Evolutionary conservation across 2,329 filamentous ascomycete genomes (phyloP).

Genomic region (Chaetothyriales sp.): DNA sequence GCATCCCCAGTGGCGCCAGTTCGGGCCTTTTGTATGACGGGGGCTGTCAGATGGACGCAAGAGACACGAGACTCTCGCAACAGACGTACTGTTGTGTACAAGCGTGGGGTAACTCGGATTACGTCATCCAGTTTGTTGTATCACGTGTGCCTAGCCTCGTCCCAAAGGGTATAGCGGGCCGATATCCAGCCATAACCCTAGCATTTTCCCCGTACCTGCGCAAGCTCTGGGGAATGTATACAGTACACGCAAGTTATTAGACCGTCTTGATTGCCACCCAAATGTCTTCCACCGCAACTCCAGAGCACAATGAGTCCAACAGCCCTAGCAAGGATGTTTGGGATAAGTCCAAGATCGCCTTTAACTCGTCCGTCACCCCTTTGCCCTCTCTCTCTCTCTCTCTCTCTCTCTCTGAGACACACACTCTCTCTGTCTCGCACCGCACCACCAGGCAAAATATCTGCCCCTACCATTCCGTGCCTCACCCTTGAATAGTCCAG

Average conservation of each 20-base stretch:
- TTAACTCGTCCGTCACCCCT: constrained; percentile 8
- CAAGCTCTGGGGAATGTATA: no score
- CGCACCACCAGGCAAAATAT: no score
- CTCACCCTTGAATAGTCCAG: background rate
- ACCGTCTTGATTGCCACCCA: background rate
- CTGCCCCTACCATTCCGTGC: background rate
- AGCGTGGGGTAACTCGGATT: no score
- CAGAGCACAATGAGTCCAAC: constrained; percentile 1
- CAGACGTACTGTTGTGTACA: constrained; percentile 2
- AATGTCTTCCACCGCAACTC: constrained; percentile 9
- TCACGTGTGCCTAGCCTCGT: no score
- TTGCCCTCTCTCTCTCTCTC: background rate
- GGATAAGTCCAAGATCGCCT: constrained; percentile 10
- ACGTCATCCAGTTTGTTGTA: no score
- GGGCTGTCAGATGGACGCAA: no score
- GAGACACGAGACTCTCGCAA: background rate
- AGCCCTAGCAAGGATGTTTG: constrained; percentile 3
- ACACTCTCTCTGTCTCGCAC: no score
- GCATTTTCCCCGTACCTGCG: no score
- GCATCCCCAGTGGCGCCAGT: no score
- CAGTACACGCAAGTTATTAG: no score
- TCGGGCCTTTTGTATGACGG: no score
- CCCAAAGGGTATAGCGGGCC: constrained; percentile 2
- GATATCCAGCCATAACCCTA: background rate
- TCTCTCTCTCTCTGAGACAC: background rate